Conservation (phyloP, 176 grass and related monocot genomes). For the Triticum aestivum region DNA sequence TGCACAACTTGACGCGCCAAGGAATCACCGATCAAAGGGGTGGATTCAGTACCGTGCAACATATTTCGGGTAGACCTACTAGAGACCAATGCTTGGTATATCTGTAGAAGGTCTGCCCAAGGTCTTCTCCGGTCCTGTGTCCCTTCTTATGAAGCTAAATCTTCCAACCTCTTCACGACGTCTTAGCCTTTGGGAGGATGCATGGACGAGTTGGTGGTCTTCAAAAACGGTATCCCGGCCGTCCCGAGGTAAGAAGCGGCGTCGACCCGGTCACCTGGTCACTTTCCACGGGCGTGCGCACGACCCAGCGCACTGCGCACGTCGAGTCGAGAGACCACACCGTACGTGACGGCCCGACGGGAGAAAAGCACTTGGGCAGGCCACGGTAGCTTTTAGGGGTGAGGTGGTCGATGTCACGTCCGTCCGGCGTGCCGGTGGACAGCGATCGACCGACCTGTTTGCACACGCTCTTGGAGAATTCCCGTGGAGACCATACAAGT, state of each 20-base stretch:
- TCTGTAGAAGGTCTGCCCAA: background rate
- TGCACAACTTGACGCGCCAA: background rate
- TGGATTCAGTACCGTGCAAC: background rate
- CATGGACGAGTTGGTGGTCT: background rate
- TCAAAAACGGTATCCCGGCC: background rate
- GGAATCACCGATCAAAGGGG: background rate
- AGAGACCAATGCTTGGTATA: background rate
- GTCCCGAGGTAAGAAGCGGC: too few relatives aligned
- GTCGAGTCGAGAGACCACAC: background rate
- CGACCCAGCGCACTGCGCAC: background rate
- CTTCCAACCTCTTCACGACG: background rate
- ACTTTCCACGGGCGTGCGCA: background rate
- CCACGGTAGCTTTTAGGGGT: too few relatives aligned
- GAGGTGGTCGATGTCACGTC: background rate
- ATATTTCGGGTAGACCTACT: background rate
- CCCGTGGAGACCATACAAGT: background rate
- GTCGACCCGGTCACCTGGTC: background rate
- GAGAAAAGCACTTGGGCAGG: background rate
- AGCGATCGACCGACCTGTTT: background rate
- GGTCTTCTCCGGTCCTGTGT: background rate
- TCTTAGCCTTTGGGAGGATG: background rate
- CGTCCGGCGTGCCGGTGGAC: background rate
- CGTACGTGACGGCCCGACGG: background rate
- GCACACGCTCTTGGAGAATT: background rate
- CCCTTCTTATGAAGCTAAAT: background rate